Evolutionary conservation across 176 grass and related monocot species (phyloP), one percentile per base, ranked within the genome.

Genomic region (Eragrostis curvula): DNA sequence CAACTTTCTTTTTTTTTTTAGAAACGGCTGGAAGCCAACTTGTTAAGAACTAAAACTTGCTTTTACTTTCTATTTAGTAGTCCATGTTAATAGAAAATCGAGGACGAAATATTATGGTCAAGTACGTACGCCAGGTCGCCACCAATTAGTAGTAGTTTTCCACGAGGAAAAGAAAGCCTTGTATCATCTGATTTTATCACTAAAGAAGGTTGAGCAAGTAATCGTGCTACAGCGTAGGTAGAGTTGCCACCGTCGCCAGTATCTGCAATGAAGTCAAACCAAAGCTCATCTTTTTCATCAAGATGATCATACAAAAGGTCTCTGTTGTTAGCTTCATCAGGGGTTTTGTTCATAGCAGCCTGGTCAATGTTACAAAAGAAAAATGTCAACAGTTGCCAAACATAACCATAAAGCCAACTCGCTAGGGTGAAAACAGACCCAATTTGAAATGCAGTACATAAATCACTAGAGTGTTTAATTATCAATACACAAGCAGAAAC

Each of bases 261-360:
- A 74, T 99, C 96, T 70, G 96, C 96, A 85, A 99, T 88, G 77
- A 99, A 99, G 87, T 99, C 96, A 62, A 99, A 99, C 96, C 93
- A 99, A 75, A 99, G 83, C 68, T 94, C 89, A 44, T 96, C 96
- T 88, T 87, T 96, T 80, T 84, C 88, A 78, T 84, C 73, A 70
- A 94, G 88, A 62, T 96, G 93, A 50, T 99, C 89, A 60, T 93
- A 99, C 12, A 99, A 83, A 73, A 96, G 68, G 81, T 94, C 89
- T 15, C 73, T 70, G 77, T 65, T 75, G 82, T 85, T 93, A 46
- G 90, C 84, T 89, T 98, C 96, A 73, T 98, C 91, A 70, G 90
- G 90, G 78, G 72, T 86, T 84, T 91, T 98, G 78, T 83, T 96
- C 96, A 99, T 96, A 66, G 93, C 96, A 86, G 91, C 96, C 96